Evolutionary conservation across 108 stramenopile species (phyloP).

Genomic region (Nannochloropsis granulata): DNA sequence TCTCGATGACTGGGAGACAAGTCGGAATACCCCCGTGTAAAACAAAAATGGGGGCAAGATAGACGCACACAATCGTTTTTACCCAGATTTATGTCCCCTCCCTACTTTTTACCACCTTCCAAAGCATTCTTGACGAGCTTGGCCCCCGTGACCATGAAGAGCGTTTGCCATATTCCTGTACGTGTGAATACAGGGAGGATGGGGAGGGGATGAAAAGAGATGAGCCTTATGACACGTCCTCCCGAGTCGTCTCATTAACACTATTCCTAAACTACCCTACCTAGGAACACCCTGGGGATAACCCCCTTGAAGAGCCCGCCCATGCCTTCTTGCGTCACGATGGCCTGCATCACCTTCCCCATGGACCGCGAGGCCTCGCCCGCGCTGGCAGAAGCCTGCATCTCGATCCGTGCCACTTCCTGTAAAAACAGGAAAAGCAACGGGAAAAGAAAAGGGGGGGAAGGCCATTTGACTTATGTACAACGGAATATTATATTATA

Average conservation of each 20-base stretch:
- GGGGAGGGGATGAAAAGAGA: too few relatives aligned
- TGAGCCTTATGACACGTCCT: too few relatives aligned
- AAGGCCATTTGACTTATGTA: too few relatives aligned
- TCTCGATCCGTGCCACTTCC: slow-evolving; percentile 25
- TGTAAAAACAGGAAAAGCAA: not conserved
- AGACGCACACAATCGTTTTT: too few relatives aligned
- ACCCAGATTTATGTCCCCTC: too few relatives aligned
- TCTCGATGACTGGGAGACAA: too few relatives aligned
- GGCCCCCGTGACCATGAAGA: slow-evolving; percentile 20
- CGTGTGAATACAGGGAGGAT: not conserved
- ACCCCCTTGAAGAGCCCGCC: slow-evolving; percentile 19
- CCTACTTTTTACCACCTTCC: not conserved
- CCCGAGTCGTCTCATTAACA: too few relatives aligned
- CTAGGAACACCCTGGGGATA: slow-evolving; percentile 11
- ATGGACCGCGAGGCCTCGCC: slow-evolving; percentile 5
- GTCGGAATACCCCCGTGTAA: too few relatives aligned
- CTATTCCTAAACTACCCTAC: not conserved
- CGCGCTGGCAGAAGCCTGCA: slow-evolving; percentile 7
- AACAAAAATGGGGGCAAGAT: too few relatives aligned
- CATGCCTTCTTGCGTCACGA: slow-evolving; percentile 10
- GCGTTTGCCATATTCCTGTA: not conserved
- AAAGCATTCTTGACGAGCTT: slow-evolving; percentile 7
- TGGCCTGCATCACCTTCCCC: not conserved
- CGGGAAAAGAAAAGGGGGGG: not conserved
- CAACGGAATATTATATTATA: too few relatives aligned